A percentile compares a stretch with the other conserved stretches of the same genome.
phyloP scores from a whole-genome alignment of 2,329 filamentous ascomycete genomes.

The Zymoseptoria passerinii region DNA sequence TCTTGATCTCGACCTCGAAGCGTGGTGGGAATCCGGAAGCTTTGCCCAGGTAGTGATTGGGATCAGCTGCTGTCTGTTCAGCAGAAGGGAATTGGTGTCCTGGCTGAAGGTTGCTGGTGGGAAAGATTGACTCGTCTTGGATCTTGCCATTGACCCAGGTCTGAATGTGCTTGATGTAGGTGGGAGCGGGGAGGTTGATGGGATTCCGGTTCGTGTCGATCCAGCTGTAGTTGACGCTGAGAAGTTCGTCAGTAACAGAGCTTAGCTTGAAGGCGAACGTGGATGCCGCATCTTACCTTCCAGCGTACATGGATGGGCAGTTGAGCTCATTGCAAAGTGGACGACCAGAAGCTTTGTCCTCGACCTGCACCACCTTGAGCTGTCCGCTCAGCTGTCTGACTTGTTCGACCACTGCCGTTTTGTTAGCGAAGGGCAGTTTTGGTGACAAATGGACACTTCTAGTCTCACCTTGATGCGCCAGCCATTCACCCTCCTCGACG shows the following conservation, averaged over 20 bases:
- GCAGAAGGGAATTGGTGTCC: constrained; percentile 46
- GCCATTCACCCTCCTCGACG: constrained; percentile 89
- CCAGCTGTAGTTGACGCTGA: constrained; percentile 94
- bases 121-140: constrained; percentile 81
- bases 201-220: constrained; percentile 79
- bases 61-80: constrained; percentile 38
- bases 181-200: constrained; percentile 82
- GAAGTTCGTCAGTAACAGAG: neutral
- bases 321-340: constrained; percentile 75
- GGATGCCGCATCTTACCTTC: constrained; percentile 59
- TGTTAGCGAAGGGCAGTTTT: neutral
- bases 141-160: constrained; percentile 97
- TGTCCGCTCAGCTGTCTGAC: constrained; percentile 84
- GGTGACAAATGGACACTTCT: neutral
- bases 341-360: constrained; percentile 64
- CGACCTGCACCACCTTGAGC: constrained; percentile 69
- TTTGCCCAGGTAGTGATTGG: constrained; percentile 77
- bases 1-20: constrained; percentile 67
- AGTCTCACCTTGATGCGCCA: constrained; percentile 77
- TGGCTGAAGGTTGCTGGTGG: constrained; percentile 68
- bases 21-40: constrained; percentile 59
- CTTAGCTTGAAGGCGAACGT: neutral
- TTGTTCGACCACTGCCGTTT: constrained; percentile 70
- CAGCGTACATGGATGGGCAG: constrained; percentile 91
- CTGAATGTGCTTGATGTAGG: constrained; percentile 93